Evolutionary conservation across 2,329 filamentous ascomycete genomes (phyloP).

Genomic region (Ascosphaera pollenicola): DNA sequence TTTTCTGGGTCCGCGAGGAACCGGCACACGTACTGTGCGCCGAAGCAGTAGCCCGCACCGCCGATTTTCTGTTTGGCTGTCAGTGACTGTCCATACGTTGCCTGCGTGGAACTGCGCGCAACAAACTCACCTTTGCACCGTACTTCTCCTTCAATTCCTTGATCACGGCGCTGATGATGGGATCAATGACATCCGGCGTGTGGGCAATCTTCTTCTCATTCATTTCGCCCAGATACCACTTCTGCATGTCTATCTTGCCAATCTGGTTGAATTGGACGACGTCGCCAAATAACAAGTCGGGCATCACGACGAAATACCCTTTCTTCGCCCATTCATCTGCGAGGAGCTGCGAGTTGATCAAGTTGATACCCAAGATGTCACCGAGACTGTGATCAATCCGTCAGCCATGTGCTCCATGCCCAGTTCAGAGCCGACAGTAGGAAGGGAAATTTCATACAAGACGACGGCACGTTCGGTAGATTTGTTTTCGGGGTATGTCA

Average conservation of each 20-base stretch:
- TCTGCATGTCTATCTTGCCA: conserved; percentile 25
- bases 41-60: conserved; percentile 53
- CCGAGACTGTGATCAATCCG: conserved; percentile 13
- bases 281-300: conserved; percentile 51
- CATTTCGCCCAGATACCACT: conserved; percentile 22
- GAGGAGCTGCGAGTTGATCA: conserved; percentile 38
- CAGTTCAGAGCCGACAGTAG: no score
- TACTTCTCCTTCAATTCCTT: conserved; percentile 34
- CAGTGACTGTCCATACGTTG: not conserved
- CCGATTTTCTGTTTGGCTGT: conserved; percentile 35
- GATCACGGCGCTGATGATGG: conserved; percentile 27
- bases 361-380: conserved; percentile 36
- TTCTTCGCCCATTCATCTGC: conserved; percentile 56
- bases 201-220: conserved; percentile 18
- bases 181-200: conserved; percentile 25
- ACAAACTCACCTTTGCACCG: conserved; percentile 1
- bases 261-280: conserved; percentile 30
- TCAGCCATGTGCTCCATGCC: no score
- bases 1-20: conserved; percentile 37
- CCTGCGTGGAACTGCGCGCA: no score
- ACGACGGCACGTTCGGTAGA: conserved; percentile 33
- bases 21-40: conserved; percentile 47
- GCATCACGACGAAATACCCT: conserved; percentile 46
- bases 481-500: conserved; percentile 30
- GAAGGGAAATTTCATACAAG: no score